Evolutionary conservation across 1,284 basidiomycete genomes (phyloP).

Genomic region (Puccinia hordei): DNA sequence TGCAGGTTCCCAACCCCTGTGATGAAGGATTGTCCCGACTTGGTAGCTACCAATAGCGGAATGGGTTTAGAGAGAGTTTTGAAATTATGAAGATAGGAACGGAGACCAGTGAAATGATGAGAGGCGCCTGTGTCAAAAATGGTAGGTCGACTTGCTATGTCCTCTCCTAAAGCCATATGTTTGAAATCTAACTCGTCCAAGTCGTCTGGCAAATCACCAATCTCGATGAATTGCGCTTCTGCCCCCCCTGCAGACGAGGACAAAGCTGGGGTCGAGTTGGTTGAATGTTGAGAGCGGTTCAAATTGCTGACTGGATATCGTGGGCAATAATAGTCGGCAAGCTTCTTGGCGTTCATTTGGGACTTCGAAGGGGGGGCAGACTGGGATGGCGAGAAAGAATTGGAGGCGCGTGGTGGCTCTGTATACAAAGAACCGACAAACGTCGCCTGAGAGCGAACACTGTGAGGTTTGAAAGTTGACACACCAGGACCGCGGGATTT

Average conservation of each 20-base stretch:
- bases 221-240: background rate
- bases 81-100: background rate
- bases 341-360: background rate
- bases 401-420: background rate
- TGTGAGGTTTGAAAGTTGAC: too few relatives aligned
- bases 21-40: background rate
- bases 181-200: background rate
- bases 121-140: conserved; percentile 2
- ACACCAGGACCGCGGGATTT: too few relatives aligned
- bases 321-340: background rate
- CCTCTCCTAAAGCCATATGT: background rate
- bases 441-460: too few relatives aligned
- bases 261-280: too few relatives aligned
- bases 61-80: background rate
- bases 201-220: background rate
- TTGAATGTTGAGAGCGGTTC: too few relatives aligned
- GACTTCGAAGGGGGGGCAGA: background rate
- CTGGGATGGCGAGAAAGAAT: background rate
- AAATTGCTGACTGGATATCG: background rate
- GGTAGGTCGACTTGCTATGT: background rate
- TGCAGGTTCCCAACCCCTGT: background rate
- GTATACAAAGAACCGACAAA: background rate
- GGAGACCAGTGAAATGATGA: background rate
- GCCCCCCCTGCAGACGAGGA: background rate
- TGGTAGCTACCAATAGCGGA: background rate